These are phyloP conservation scores for Gypsophila paniculata DNA, from an alignment of 179 eudicot genomes.

Conservation along the genomic window DNA sequence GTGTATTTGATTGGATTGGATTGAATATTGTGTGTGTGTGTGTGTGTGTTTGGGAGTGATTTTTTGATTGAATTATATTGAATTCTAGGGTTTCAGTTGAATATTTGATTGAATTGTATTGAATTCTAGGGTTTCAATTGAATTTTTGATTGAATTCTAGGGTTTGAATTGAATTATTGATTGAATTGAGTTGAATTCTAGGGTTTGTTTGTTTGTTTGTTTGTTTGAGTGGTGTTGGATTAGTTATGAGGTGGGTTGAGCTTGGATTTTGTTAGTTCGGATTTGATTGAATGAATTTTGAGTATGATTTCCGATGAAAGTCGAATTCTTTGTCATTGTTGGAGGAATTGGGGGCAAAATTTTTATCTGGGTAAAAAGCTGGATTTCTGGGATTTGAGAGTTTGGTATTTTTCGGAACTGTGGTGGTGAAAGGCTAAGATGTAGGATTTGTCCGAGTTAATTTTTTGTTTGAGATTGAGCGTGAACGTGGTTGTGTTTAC, in stretches of 20 bases:
- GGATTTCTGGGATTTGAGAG: not conserved
- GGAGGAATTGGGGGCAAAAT: not conserved
- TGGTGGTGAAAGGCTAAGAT: not conserved
- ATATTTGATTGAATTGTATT: not conserved
- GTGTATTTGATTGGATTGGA: no score
- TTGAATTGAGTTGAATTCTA: not conserved
- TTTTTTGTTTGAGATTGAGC: no score
- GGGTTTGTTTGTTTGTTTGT: not conserved
- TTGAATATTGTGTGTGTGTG: not conserved
- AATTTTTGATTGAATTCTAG: not conserved
- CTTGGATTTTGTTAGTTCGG: no score
- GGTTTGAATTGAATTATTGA: not conserved
- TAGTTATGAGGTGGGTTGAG: no score
- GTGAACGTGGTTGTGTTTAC: no score
- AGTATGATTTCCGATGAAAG: not conserved
- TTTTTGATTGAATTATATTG: no score
- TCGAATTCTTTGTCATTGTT: no score
- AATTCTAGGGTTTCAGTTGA: no score
- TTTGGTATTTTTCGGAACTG: not conserved
- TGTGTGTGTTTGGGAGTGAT: not conserved
- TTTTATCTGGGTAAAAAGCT: not conserved
- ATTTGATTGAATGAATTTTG: not conserved
- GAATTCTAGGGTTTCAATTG: not conserved
- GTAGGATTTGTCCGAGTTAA: not conserved
- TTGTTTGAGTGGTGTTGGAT: no score